Percentiles rank a stretch among this genome's conserved stretches.
Conservation (phyloP, 1,284 basidiomycete species). For the Cryptococcus sp. region DNA sequence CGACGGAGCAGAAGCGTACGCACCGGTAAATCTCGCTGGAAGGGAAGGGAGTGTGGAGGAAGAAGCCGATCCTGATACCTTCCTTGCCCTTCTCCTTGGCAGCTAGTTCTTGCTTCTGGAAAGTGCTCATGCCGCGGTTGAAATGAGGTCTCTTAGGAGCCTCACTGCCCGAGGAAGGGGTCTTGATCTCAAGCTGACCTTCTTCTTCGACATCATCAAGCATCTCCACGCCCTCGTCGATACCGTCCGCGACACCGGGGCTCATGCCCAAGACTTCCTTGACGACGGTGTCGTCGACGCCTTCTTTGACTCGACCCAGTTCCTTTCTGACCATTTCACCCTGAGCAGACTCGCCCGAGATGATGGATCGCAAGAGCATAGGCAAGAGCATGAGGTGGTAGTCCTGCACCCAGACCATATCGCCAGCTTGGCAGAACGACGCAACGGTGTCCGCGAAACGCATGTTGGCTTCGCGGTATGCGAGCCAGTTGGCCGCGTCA, state of each 20-base stretch:
- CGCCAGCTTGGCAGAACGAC: slow-evolving; percentile 72
- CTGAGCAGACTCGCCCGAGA: slow-evolving; percentile 68
- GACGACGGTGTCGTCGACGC: slow-evolving; percentile 63
- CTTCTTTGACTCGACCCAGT: slow-evolving; percentile 73
- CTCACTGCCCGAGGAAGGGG: slow-evolving; percentile 5
- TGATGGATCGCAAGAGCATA: slow-evolving; percentile 83
- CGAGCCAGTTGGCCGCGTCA: slow-evolving; percentile 96
- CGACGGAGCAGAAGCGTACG: slow-evolving; percentile 31
- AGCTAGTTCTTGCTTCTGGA: slow-evolving; percentile 47
- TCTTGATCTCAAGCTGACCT: slow-evolving; percentile 33
- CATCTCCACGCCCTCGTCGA: slow-evolving; percentile 46
- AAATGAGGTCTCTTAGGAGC: slow-evolving; percentile 22
- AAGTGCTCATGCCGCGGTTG: slow-evolving; percentile 37
- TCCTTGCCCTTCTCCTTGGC: slow-evolving; percentile 52
- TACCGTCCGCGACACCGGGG: slow-evolving; percentile 27
- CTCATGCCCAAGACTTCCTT: slow-evolving; percentile 53
- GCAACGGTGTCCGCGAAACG: slow-evolving; percentile 88
- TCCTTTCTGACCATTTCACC: slow-evolving; percentile 69
- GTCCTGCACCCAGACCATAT: slow-evolving; percentile 99
- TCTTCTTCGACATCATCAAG: slow-evolving; percentile 44
- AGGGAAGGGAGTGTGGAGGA: slow-evolving; percentile 98
- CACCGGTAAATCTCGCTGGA: slow-evolving; percentile 97
- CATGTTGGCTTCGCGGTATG: slow-evolving; percentile 95
- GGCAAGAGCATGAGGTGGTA: slow-evolving; percentile 98
- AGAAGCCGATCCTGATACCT: slow-evolving; percentile 90